Evolutionary conservation across 495 filamentous ascomycete species (phyloP), one percentile per base, ranked within the genome.

Genomic region (Aspergillus asperescens): DNA sequence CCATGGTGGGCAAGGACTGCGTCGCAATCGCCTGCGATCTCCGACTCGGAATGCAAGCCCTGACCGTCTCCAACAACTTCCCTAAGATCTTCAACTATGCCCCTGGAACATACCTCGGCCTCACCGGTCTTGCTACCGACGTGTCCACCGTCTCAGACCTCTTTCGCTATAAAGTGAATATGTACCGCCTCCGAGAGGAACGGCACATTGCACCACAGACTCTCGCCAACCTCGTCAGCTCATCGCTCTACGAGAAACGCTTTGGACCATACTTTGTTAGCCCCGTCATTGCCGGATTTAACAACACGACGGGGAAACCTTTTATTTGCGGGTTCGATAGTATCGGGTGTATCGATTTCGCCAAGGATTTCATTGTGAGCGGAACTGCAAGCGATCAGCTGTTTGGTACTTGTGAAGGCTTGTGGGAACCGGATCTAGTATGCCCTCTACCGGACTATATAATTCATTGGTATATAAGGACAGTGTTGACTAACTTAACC

Each of bases 241-340:
- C 81, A 54, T 83, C 79, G 52, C 77, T 98, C 63, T 98, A 98
- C 76, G 93, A 98, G 80, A 82, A 80, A 58, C 83, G 93, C 56
- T 98, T 98, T 73, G 94, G 93, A 40, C 90, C 93, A 19, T 98
- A 85, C 76, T 98, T 96, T 67, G 88, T 98, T 55, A 87, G 82
- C 49, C 93, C 93, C 41, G 94, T 97, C 50, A 81, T 98, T 60
- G 93, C 91, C 40, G 93, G 93, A 47, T 82, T 98, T 64, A 91
- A 97, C 59, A 85, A 85, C 63, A 95, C 89, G 69, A 89, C 84
- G 39, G 88, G 88, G 61, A 81, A 89, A 75, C 93, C 93, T 18
- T 98, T 98, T 70, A 95, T 98, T 67, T 97, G 94, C 72, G 93
- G 94, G 22, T 98, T 98, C 72, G 93, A 98, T 77, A 93, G 88